Percentiles rank a stretch among this genome's conserved stretches.
phyloP scores from a whole-genome alignment of 2,329 filamentous ascomycete species.

The Pyrenochaeta sp. region DNA sequence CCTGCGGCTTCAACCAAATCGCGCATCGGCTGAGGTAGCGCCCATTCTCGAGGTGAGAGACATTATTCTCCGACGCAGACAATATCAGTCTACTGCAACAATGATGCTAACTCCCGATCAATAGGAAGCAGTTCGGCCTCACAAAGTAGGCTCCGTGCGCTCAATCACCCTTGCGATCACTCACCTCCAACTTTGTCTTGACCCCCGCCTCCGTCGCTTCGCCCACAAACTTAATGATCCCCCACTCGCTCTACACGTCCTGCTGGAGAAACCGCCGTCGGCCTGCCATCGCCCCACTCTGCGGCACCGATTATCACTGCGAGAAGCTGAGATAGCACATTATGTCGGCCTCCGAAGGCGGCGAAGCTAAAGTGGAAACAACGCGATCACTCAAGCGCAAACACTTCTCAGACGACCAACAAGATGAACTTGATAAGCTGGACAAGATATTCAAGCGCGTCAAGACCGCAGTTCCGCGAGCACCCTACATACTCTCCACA shows the following conservation, averaged over 20 bases:
- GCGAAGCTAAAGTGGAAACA: conserved; percentile 33
- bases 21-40: conserved; percentile 42
- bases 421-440: conserved; percentile 51
- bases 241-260: conserved; percentile 16
- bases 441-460: conserved; percentile 55
- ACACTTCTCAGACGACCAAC: conserved; percentile 37
- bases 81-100: conserved; percentile 5
- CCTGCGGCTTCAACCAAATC: conserved; percentile 29
- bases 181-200: conserved; percentile 6
- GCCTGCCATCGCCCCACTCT: conserved; percentile 9
- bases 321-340: conserved; percentile 16
- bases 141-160: not conserved
- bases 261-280: conserved; percentile 11
- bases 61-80: conserved; percentile 7
- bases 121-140: not conserved
- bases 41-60: conserved; percentile 22
- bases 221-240: conserved; percentile 25
- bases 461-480: conserved; percentile 49
- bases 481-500: conserved; percentile 59
- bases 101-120: conserved; percentile 8
- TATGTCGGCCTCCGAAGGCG: conserved; percentile 43
- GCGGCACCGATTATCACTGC: conserved; percentile 3
- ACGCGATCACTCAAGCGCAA: conserved; percentile 40
- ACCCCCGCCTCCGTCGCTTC: conserved; percentile 8
- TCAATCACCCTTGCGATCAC: conserved; percentile 5